phyloP scores from a whole-genome alignment of 768 basidiomycete species.

The Daedaleopsis nitida region DNA sequence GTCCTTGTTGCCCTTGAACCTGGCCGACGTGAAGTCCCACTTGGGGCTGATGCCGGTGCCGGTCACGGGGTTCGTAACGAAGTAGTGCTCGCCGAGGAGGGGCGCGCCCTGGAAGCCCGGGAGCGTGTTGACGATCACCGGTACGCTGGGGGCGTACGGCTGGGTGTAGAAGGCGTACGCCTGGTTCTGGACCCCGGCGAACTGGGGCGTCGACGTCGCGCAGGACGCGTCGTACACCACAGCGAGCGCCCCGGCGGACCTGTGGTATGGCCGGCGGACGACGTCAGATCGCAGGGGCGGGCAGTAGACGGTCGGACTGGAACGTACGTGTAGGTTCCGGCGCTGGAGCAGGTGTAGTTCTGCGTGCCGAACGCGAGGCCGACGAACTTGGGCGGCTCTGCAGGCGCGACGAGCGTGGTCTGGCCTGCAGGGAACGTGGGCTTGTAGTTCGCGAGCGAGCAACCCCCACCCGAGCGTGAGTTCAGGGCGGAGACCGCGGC shows the following conservation, averaged over 20 bases:
- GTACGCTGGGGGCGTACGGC: constrained; percentile 16
- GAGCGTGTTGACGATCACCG: constrained; percentile 23
- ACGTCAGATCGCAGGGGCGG: no score
- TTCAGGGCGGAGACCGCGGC: not conserved
- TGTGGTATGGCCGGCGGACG: constrained; percentile 21
- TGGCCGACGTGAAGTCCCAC: constrained; percentile 35
- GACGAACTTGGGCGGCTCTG: constrained; percentile 39
- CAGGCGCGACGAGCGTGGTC: constrained; percentile 40
- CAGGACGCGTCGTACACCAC: constrained; percentile 36
- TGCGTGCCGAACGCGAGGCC: constrained; percentile 51
- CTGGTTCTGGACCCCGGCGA: constrained; percentile 20
- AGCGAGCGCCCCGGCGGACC: constrained; percentile 43
- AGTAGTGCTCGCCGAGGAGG: constrained; percentile 40
- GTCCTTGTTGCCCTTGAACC: constrained; percentile 17
- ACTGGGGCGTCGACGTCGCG: constrained; percentile 19
- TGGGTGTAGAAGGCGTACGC: constrained; percentile 17
- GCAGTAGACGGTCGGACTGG: not conserved
- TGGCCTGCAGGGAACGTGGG: constrained; percentile 33
- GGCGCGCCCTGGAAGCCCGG: constrained; percentile 23
- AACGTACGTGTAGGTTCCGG: constrained; percentile 42
- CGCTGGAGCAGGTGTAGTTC: constrained; percentile 53
- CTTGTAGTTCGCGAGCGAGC: constrained; percentile 19
- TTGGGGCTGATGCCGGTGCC: constrained; percentile 32
- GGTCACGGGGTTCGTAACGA: constrained; percentile 35
- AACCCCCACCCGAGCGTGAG: not conserved